phyloP scores from a whole-genome alignment of 2,329 filamentous ascomycete species.

The Laburnicola sp. region DNA sequence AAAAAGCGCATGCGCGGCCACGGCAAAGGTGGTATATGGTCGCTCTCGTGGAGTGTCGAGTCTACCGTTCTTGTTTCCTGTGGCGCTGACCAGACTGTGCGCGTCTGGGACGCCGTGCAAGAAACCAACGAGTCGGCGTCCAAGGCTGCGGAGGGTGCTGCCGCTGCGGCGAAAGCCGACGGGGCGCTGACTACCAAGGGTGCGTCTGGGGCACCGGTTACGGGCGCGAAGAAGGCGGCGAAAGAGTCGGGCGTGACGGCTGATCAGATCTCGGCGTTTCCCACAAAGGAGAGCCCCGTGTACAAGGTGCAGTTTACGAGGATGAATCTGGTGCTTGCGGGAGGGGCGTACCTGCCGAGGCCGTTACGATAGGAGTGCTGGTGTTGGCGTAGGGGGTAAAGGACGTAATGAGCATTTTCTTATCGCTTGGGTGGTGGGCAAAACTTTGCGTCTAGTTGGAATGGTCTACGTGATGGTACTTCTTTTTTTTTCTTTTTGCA shows the following conservation, averaged over 20 bases:
- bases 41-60: conserved; percentile 89
- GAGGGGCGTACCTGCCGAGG: conserved; percentile 69
- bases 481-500: no score
- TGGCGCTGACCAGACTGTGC: conserved; percentile 88
- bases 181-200: conserved; percentile 56
- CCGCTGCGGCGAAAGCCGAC: conserved; percentile 53
- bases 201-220: conserved; percentile 47
- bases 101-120: conserved; percentile 87
- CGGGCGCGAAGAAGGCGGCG: conserved; percentile 66
- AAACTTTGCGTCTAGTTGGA: no score
- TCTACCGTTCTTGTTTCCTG: conserved; percentile 88
- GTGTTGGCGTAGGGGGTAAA: background rate
- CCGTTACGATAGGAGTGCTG: conserved; percentile 26
- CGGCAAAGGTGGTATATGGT: conserved; percentile 90
- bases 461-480: no score
- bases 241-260: conserved; percentile 90
- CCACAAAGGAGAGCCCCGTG: conserved; percentile 94
- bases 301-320: conserved; percentile 91
- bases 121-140: conserved; percentile 58
- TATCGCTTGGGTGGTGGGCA: no score
- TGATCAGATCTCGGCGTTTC: conserved; percentile 92
- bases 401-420: no score
- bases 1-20: conserved; percentile 95
- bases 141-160: conserved; percentile 56
- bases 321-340: conserved; percentile 91